Base-by-base conservation (phyloP, 805 yeast species). In the Lipomyces lipofer region DNA sequence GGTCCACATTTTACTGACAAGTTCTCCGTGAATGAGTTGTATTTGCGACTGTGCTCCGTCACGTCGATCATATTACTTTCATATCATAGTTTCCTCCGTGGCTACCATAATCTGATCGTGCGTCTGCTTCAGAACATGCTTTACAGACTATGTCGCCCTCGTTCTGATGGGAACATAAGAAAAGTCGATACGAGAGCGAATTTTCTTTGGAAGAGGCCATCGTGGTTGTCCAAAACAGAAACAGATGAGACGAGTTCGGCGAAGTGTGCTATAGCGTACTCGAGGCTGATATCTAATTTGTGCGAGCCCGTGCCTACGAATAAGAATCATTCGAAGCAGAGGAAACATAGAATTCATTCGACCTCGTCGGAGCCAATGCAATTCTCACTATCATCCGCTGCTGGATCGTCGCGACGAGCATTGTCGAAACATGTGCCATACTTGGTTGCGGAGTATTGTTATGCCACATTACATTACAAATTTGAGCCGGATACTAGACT, bases 61-160 rank as follows among this genome's bases (percentile, higher is more conserved):
- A 62, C 86, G 24, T 83, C 96, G 0, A 76, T 78, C 33, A 70
- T 87, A 2, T 67, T 91, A 7, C 71, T 88, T 25, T 77, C 77
- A 64, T 94, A 88, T 63, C 78, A 97, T 49, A 80, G 74, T 65
- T 79, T 89, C 64, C 71, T 91, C 17, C 75, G 84, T 0, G 81
- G 84, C 33, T 81, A 97, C 66, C 83, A 87, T 64, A 95, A 89
- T 67, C 64, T 90, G 43, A 61, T 89, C 2, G 71, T 81, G 6
- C 63, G 74, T 0, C 67, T 78, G 1, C 72, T 85, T 42, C 73
- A 77, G 12, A 70, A 80, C 2, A 69, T 84, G 46, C 69, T 92
- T 66, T 77, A 73, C 45, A 68, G 77, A 1, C 63, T 86, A 62
- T 71, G 73, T 49, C 67, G 46, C 40, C 49, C 42, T 7, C 46